phyloP scores from a whole-genome alignment of 2,329 filamentous ascomycete genomes.

The Fusarium chuoi region DNA sequence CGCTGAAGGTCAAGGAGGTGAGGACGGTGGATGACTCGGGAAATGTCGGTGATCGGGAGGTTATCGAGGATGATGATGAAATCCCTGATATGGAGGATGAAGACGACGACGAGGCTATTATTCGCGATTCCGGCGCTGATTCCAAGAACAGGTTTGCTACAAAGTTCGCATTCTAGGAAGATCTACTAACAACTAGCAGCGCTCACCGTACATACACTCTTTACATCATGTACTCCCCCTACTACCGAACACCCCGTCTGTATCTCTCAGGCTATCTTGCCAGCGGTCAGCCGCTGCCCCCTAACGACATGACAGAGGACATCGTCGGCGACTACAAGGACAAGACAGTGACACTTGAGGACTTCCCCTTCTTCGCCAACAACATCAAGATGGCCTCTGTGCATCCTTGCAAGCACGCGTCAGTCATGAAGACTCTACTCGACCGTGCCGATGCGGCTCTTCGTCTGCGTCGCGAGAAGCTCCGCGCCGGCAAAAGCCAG shows the following conservation, averaged over 20 bases:
- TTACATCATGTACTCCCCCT: conserved; percentile 97
- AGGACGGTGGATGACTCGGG: conserved; percentile 90
- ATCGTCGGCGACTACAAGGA: conserved; percentile 97
- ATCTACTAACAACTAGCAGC: conserved; percentile 57
- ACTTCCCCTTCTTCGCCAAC: conserved; percentile 94
- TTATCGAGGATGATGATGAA: conserved; percentile 79
- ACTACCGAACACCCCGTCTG: conserved; percentile 94
- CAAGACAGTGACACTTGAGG: conserved; percentile 97
- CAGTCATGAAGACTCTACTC: conserved; percentile 97
- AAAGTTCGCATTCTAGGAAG: background rate
- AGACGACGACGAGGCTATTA: conserved; percentile 96
- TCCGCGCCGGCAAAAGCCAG: conserved; percentile 59
- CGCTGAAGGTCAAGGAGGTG: conserved; percentile 82
- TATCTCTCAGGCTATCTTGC: conserved; percentile 92
- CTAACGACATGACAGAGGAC: conserved; percentile 93
- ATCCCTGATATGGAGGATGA: conserved; percentile 99
- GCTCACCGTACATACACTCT: conserved; percentile 93
- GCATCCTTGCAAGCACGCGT: conserved; percentile 96
- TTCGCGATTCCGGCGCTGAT: conserved; percentile 72
- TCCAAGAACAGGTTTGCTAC: conserved; percentile 57
- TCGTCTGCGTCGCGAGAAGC: conserved; percentile 86
- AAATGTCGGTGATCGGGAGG: conserved; percentile 80
- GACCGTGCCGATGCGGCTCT: conserved; percentile 94
- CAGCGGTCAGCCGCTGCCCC: conserved; percentile 81
- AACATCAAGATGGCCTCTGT: conserved; percentile 96